Conservation (phyloP, 345 rosid genomes). For the Hirschfeldia incana region DNA sequence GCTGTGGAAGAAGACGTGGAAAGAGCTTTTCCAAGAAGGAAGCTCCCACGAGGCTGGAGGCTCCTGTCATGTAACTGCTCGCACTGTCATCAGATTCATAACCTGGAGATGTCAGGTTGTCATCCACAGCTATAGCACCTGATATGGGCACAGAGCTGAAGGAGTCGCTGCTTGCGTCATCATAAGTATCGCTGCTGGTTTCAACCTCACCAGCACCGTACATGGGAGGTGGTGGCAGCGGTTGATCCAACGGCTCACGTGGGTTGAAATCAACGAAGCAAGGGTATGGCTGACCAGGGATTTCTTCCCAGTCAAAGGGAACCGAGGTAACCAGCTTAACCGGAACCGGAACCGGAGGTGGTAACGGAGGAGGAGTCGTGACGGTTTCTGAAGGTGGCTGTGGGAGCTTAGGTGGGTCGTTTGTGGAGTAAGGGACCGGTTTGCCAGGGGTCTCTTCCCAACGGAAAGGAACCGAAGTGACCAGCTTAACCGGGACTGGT, state of each 20-base stretch:
- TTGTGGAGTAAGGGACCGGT: conserved; percentile 43
- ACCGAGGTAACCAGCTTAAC: conserved; percentile 62
- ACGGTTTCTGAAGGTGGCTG: conserved; percentile 22
- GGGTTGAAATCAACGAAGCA: conserved; percentile 38
- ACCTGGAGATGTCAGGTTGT: conserved; percentile 49
- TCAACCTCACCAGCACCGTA: conserved; percentile 23
- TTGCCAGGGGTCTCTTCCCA: conserved; percentile 84
- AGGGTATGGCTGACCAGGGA: conserved; percentile 65
- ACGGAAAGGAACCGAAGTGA: conserved; percentile 65
- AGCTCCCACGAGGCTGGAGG: conserved; percentile 65
- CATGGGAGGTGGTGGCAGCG: conserved; percentile 45
- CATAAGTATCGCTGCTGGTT: conserved; percentile 18
- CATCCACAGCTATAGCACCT: conserved; percentile 47
- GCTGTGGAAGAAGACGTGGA: conserved; percentile 61
- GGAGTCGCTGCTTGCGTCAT: conserved; percentile 38
- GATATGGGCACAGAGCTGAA: conserved; percentile 58
- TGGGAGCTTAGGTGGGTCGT: conserved; percentile 23
- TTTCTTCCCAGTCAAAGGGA: conserved; percentile 81
- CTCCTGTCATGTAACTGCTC: conserved; percentile 68
- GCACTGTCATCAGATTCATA: conserved; percentile 61
- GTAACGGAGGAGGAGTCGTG: conserved; percentile 4
- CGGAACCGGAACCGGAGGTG: conserved; percentile 36
- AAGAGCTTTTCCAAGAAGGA: conserved; percentile 86
- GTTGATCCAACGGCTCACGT: conserved; percentile 28
- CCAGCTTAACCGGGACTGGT: conserved; percentile 55